phyloP scores from a whole-genome alignment of 1,284 basidiomycete genomes.

The Boletus nobilissimus region DNA sequence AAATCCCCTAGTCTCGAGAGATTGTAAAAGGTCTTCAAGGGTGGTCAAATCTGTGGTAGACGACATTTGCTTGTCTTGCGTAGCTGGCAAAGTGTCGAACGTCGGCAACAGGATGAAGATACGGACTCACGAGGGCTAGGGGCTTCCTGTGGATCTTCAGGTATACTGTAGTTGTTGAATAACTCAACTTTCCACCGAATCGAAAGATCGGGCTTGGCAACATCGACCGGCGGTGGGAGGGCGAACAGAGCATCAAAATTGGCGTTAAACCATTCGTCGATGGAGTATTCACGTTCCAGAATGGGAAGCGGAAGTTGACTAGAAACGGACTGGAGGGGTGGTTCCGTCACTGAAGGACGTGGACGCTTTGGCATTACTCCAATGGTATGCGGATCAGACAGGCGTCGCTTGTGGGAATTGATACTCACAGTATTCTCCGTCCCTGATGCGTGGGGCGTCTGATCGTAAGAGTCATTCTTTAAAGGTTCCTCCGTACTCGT shows the following conservation, averaged over 20 bases:
- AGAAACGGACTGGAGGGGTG: conserved; percentile 41
- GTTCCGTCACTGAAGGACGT: conserved; percentile 3
- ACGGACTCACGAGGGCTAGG: conserved; percentile 2
- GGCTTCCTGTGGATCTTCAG: not conserved
- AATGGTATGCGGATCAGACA: conserved; percentile 44
- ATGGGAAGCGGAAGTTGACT: conserved; percentile 35
- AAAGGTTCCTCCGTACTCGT: conserved; percentile 1
- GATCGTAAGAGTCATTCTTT: no score
- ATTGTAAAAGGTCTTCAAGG: conserved; percentile 15
- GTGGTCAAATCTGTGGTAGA: not conserved
- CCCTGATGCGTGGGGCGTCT: not conserved
- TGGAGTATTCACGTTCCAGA: conserved; percentile 1
- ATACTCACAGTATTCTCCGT: not conserved
- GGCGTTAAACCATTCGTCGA: conserved; percentile 42
- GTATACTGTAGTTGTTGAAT: conserved; percentile 34
- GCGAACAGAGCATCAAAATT: conserved; percentile 39
- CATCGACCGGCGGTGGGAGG: conserved; percentile 32
- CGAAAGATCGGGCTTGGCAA: conserved; percentile 26
- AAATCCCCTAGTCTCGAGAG: conserved; percentile 13
- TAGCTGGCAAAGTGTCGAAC: not conserved
- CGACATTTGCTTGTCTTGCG: conserved; percentile 5
- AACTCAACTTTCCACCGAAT: conserved; percentile 36
- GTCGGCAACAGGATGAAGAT: not conserved
- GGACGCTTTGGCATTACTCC: no score
- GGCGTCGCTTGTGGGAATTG: conserved; percentile 43